Percentiles rank a stretch among this genome's conserved stretches.
These are phyloP conservation scores for Bauhinia variegata DNA, from an alignment of 306 rosid genomes.

Conservation along the genomic window DNA sequence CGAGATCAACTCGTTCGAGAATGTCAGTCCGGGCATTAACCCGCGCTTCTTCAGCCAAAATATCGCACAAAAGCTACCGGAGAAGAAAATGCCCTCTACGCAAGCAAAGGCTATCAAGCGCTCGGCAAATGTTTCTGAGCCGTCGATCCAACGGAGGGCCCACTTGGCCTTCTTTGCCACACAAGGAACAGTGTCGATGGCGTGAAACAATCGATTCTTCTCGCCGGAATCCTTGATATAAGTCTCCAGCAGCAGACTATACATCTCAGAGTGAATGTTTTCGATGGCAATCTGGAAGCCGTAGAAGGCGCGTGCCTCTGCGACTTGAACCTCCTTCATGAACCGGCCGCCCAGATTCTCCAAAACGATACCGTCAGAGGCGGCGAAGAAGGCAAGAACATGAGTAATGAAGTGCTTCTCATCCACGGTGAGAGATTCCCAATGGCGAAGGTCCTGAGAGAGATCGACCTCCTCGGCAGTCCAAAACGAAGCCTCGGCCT, in stretches of 20 bases:
- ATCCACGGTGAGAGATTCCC: constrained; percentile 59
- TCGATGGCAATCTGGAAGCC: constrained; percentile 91
- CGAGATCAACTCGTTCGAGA: constrained; percentile 84
- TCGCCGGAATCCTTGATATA: constrained; percentile 68
- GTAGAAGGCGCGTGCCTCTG: constrained; percentile 90
- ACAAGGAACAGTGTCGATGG: constrained; percentile 75
- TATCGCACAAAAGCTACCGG: constrained; percentile 81
- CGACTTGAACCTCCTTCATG: constrained; percentile 79
- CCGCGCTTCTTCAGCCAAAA: constrained; percentile 94
- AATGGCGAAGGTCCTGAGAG: constrained; percentile 59
- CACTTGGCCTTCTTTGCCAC: constrained; percentile 69
- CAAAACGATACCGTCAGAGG: constrained; percentile 86
- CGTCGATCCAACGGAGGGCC: constrained; percentile 59
- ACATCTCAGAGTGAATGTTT: constrained; percentile 94
- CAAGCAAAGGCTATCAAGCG: constrained; percentile 78
- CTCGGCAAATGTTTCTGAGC: constrained; percentile 44
- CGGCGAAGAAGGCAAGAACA: constrained; percentile 87
- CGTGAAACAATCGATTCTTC: constrained; percentile 63
- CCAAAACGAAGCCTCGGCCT: constrained; percentile 91
- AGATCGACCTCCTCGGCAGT: constrained; percentile 91
- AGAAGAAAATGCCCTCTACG: constrained; percentile 89
- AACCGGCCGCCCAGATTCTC: constrained; percentile 85
- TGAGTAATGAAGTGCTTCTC: constrained; percentile 79
- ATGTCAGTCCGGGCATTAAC: constrained; percentile 77
- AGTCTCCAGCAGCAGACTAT: constrained; percentile 72